Base-by-base conservation (phyloP, 192 early-diverging fungal genomes). In the Umbelopsis sp. region DNA sequence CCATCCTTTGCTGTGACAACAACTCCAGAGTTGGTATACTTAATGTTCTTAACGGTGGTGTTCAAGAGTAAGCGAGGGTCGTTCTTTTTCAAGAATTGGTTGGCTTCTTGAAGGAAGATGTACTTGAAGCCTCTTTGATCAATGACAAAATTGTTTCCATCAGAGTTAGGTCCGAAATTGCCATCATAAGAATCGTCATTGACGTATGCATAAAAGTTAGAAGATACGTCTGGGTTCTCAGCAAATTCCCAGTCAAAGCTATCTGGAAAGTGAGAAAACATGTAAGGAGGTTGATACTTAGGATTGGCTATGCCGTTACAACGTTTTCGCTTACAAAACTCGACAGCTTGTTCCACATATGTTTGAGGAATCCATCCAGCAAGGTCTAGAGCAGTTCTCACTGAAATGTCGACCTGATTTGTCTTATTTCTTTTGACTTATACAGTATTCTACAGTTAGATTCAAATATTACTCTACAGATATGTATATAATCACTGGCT, bases 111-210 rank as follows among this genome's bases (percentile, higher is more conserved):
- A 50, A 71, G 53, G 16, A 77, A 62, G 22, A 81, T 77, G 45
- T 74, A 67, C 49, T 74, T 81, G 52, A 77, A 81, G 4, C 81
- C 81, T 50, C 78, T 78, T 32, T 66, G 47, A 68, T 82, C 80
- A 6, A 79, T 45, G 6, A 79, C 80, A 70, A 82, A 79, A 10
- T 79, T 68, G 45, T 82, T 75, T 21, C 72, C 81, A 41, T 43
- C 24, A 45, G 75, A 75, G 47, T 69, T 17, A 2, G 26, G 11
- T 32, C 56, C 56, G 50, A 73, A 77, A 2, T 41, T 47, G 16
- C 71, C 74, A 17, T 43, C 41, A n/a, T 71, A 54, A 8, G 38
- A 47, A 22, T 80, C 75, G 12, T 50, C 68, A 12, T 65, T 80
- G 43, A 72, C 71, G 1, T 65, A 50, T 11, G 74, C 53, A 73